phyloP scores from a whole-genome alignment of 1,139 yeast genomes.

The Arxiozyma bovina region DNA sequence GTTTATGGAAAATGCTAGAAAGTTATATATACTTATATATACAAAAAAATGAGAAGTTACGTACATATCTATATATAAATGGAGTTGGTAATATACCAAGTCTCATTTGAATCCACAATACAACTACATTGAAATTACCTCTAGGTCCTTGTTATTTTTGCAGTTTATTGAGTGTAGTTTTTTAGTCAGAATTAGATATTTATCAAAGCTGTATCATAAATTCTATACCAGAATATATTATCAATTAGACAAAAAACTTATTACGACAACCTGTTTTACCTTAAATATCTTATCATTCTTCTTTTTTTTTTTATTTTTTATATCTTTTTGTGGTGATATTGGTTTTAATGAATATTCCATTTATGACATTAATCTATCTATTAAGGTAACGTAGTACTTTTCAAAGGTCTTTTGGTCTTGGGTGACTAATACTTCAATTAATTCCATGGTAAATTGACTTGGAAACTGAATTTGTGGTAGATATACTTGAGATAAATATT shows the following conservation, averaged over 20 bases:
- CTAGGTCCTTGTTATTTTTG: too few species aligned
- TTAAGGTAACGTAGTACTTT: slow-evolving; percentile 54
- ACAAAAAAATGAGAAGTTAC: slow-evolving; percentile 6
- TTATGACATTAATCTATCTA: slow-evolving; percentile 34
- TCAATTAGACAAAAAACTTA: neutral
- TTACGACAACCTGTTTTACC: neutral
- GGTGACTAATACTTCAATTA: slow-evolving; percentile 48
- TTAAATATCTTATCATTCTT: too few species aligned
- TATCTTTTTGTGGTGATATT: too few species aligned
- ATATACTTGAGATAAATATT: slow-evolving; percentile 43
- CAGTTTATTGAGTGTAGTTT: neutral
- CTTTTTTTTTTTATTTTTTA: too few species aligned
- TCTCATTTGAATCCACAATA: too few species aligned
- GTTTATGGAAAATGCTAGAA: slow-evolving; percentile 1
- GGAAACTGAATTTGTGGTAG: slow-evolving; percentile 57
- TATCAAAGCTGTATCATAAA: too few species aligned
- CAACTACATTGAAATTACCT: neutral
- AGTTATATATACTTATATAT: neutral
- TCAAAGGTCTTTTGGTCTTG: slow-evolving; percentile 52
- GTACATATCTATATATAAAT: neutral
- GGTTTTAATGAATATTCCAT: neutral
- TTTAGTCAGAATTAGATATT: neutral
- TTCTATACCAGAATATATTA: too few species aligned
- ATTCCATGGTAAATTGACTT: slow-evolving; percentile 44
- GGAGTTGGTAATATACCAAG: neutral